phyloP scores from a whole-genome alignment of 163 green algal genomes.

The Chlamydomonas reinhardtii region DNA sequence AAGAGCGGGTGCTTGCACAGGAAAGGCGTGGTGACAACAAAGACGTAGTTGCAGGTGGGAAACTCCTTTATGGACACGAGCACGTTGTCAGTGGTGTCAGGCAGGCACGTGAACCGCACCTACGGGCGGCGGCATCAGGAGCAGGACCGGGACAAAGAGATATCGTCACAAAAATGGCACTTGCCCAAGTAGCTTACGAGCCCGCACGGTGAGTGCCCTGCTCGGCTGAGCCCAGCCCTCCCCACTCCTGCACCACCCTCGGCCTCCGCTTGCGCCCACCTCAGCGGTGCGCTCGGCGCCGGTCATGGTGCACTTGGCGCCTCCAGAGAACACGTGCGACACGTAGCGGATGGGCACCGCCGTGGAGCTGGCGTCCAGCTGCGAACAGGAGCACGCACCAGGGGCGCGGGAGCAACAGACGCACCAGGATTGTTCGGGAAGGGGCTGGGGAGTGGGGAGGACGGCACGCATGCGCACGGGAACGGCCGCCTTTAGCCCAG shows the following conservation, averaged over 20 bases:
- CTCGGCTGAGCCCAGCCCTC: too few relatives aligned
- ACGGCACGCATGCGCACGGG: too few relatives aligned
- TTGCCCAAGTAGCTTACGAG: too few relatives aligned
- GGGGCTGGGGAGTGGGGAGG: too few relatives aligned
- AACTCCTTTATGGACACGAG: conserved; percentile 78
- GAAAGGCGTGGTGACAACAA: conserved; percentile 71
- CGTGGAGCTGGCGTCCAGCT: conserved; percentile 62
- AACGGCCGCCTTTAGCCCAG: too few relatives aligned
- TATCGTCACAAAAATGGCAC: too few relatives aligned
- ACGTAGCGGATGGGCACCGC: conserved; percentile 71
- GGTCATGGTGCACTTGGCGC: conserved; percentile 74
- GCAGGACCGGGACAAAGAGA: too few relatives aligned
- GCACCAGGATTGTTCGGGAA: background rate
- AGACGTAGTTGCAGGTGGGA: conserved; percentile 81
- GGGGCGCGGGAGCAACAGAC: background rate
- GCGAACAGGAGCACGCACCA: background rate
- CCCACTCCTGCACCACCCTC: too few relatives aligned
- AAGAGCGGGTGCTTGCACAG: conserved; percentile 83
- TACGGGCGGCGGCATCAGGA: background rate
- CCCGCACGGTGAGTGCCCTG: too few relatives aligned
- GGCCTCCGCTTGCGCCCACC: conserved; percentile 46
- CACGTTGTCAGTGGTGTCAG: conserved; percentile 57
- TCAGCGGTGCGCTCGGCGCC: conserved; percentile 63
- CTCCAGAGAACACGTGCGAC: conserved; percentile 65
- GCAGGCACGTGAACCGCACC: conserved; percentile 77